Percentiles rank a stretch among this genome's conserved stretches.
phyloP scores from a whole-genome alignment of 306 rosid genomes.

The Vachellia pachyceras region DNA sequence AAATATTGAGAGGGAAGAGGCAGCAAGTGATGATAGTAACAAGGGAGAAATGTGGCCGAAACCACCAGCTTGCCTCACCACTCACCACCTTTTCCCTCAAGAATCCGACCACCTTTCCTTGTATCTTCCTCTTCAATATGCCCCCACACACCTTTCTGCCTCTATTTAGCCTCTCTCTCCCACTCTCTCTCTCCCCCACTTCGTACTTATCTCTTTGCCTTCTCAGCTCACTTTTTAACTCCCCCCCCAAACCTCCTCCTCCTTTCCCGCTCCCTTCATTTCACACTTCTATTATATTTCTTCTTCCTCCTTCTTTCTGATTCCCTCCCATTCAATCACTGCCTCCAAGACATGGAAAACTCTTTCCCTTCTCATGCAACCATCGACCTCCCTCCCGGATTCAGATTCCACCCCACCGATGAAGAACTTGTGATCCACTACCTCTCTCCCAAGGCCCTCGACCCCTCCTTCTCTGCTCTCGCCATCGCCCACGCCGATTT shows the following conservation, averaged over 20 bases:
- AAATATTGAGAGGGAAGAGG: too few species aligned
- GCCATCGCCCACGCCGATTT: conserved; percentile 63
- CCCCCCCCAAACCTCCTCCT: background rate
- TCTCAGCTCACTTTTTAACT: conserved; percentile 7
- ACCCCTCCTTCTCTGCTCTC: conserved; percentile 44
- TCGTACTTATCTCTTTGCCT: conserved; percentile 1
- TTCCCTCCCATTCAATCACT: background rate
- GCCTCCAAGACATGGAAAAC: conserved; percentile 46
- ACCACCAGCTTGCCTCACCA: conserved; percentile 30
- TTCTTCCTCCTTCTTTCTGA: background rate
- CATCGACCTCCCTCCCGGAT: conserved; percentile 66
- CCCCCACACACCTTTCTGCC: conserved; percentile 14
- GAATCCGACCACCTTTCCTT: conserved; percentile 47
- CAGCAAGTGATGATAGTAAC: too few species aligned
- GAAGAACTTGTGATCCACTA: conserved; percentile 68
- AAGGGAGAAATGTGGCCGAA: conserved; percentile 12
- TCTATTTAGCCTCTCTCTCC: background rate
- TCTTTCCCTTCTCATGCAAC: background rate
- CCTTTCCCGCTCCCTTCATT: too few species aligned
- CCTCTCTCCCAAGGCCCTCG: conserved; percentile 50
- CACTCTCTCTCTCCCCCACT: background rate
- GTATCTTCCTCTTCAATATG: conserved; percentile 13
- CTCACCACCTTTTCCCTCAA: conserved; percentile 40
- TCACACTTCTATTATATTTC: background rate
- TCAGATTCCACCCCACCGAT: conserved; percentile 73